Evolutionary conservation across 78 protist genomes (phyloP).

Genomic region (Acrasis kona): DNA sequence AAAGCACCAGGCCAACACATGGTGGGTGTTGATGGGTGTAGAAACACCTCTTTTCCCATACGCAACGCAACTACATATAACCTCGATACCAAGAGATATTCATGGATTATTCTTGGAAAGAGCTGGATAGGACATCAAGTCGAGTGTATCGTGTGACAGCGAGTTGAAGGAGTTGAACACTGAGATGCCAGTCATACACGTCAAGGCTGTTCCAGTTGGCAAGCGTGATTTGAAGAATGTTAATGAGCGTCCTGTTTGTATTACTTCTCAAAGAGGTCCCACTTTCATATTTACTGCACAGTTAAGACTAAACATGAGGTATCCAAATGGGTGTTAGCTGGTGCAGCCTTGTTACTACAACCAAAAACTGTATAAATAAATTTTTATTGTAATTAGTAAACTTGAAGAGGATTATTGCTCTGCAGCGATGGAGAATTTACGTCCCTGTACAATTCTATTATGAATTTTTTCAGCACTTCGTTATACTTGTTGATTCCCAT

Average conservation of each 20-base stretch:
- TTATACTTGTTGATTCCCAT: no score
- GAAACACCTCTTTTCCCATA: constrained; percentile 3
- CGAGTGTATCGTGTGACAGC: constrained; percentile 29
- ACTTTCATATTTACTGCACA: constrained; percentile 37
- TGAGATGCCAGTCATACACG: constrained; percentile 47
- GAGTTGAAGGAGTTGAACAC: constrained; percentile 49
- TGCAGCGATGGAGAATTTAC: no score
- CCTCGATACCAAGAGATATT: constrained; percentile 12
- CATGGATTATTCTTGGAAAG: constrained; percentile 39
- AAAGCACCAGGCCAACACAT: constrained; percentile 56
- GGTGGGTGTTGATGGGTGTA: constrained; percentile 54
- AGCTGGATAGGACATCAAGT: constrained; percentile 17
- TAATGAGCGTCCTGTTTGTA: constrained; percentile 67
- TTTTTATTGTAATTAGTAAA: no score
- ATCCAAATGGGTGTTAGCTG: constrained; percentile 68
- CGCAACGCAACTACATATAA: constrained; percentile 13
- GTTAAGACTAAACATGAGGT: constrained; percentile 39
- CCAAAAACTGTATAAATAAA: no score
- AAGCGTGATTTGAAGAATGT: constrained; percentile 33
- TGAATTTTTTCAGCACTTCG: no score
- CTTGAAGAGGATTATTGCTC: no score
- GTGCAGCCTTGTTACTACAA: constrained; percentile 54
- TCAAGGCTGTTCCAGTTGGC: constrained; percentile 28
- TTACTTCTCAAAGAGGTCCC: constrained; percentile 46
- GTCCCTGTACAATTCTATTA: no score